A percentile compares a stretch with the other conserved stretches of the same genome.
These are phyloP conservation scores for Apodospora peruviana DNA, from an alignment of 495 filamentous ascomycete genomes.

Conservation along the genomic window DNA sequence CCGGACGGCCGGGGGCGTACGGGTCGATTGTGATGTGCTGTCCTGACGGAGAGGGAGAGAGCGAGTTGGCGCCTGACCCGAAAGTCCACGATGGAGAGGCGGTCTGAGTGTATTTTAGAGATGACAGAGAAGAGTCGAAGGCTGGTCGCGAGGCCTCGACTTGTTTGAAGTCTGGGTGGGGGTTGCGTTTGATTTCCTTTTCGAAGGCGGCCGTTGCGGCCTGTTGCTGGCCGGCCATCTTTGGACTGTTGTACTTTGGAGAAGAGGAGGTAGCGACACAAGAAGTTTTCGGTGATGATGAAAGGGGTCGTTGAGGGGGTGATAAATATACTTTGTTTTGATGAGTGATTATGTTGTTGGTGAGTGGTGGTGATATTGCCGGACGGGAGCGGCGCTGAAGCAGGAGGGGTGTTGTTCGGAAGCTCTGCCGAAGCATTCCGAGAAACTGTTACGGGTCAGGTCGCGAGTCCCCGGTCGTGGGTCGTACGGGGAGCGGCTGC, in stretches of 20 bases:
- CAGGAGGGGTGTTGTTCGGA: background rate
- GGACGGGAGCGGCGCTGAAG: background rate
- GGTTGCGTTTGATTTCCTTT: slow-evolving; percentile 52
- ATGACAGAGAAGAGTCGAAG: slow-evolving; percentile 49
- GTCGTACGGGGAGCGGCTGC: no score
- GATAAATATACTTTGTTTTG: background rate
- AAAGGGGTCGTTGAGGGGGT: background rate
- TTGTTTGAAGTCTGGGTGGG: slow-evolving; percentile 70
- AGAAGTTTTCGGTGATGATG: background rate
- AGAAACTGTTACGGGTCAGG: no score
- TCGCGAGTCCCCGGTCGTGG: no score
- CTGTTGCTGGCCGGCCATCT: slow-evolving; percentile 23
- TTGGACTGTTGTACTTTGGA: background rate
- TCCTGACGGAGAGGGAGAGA: slow-evolving; percentile 44
- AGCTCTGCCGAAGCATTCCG: background rate
- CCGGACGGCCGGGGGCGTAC: slow-evolving; percentile 61
- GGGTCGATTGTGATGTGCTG: slow-evolving; percentile 79
- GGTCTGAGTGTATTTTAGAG: slow-evolving; percentile 63
- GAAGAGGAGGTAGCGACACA: no score
- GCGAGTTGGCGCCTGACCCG: slow-evolving; percentile 65
- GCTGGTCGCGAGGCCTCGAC: slow-evolving; percentile 68
- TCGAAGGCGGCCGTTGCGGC: slow-evolving; percentile 30
- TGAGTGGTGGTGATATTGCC: background rate
- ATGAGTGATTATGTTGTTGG: background rate
- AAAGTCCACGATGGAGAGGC: slow-evolving; percentile 68